phyloP scores from a whole-genome alignment of 306 rosid genomes.

The Lathyrus tuberosus region DNA sequence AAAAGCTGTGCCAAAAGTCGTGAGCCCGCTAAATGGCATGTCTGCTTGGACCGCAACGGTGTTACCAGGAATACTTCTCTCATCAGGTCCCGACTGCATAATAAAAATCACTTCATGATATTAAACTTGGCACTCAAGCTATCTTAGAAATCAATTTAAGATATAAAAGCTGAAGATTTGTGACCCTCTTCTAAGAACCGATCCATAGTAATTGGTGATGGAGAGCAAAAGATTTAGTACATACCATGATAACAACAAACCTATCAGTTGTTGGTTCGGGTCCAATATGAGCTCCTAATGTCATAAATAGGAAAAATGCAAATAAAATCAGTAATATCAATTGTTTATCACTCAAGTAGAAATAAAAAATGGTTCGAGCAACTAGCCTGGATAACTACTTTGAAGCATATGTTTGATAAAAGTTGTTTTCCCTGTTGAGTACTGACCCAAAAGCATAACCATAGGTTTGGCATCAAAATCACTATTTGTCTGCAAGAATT shows the following conservation, averaged over 20 bases:
- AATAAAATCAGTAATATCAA: conserved; percentile 13
- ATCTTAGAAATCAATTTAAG: neutral
- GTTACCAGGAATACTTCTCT: conserved; percentile 97
- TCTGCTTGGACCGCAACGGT: conserved; percentile 97
- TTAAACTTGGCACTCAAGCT: neutral
- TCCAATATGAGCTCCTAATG: conserved; percentile 95
- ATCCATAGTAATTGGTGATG: neutral
- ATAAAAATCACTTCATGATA: conserved; percentile 25
- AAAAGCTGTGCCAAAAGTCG: conserved; percentile 82
- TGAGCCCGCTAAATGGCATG: conserved; percentile 92
- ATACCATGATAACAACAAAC: conserved; percentile 98
- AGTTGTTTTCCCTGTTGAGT: conserved; percentile 97
- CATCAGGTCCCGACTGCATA: conserved; percentile 85
- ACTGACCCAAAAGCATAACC: conserved; percentile 98
- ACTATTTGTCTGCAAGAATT: conserved; percentile 69
- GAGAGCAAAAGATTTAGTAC: conserved; percentile 28
- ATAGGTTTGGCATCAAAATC: conserved; percentile 98
- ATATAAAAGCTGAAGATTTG: neutral
- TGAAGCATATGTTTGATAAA: conserved; percentile 89
- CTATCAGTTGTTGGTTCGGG: conserved; percentile 99
- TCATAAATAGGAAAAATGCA: conserved; percentile 20
- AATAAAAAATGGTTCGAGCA: neutral
- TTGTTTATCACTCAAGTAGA: conserved; percentile 5
- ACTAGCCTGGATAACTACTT: conserved; percentile 86
- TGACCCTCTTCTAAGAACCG: conserved; percentile 9